Conservation (phyloP, 768 basidiomycete species). For the Tricholoma terreum region DNA sequence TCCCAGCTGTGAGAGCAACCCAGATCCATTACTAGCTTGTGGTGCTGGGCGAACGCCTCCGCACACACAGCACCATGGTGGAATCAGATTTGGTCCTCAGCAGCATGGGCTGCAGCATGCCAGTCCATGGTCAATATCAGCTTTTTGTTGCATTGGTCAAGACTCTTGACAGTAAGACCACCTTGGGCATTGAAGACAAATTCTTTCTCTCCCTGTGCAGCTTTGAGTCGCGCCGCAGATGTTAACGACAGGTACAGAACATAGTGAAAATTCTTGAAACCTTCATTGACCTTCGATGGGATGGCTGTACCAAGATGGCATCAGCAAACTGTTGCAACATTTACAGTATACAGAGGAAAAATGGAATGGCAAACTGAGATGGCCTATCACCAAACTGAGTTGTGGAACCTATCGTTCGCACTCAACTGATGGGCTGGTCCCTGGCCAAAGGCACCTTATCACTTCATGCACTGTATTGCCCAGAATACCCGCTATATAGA, state of each 20-base stretch:
- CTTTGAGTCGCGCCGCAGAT: not conserved
- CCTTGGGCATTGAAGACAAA: not conserved
- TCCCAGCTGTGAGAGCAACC: not conserved
- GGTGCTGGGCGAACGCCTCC: not conserved
- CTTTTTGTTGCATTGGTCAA: not conserved
- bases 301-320: not conserved
- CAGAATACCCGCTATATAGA: no score
- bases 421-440: no score
- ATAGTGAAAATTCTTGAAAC: not conserved
- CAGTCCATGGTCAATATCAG: not conserved
- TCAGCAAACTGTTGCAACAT: no score
- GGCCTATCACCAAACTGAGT: no score
- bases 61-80: not conserved
- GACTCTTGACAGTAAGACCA: not conserved
- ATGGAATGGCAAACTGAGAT: no score
- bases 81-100: not conserved
- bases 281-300: not conserved
- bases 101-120: not conserved
- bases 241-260: not conserved
- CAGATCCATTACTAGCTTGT: not conserved
- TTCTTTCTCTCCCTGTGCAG: not conserved
- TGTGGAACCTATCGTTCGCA: no score
- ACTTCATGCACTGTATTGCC: no score
- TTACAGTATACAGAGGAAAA: no score
- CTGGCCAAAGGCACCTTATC: no score